Base-by-base conservation (phyloP, 345 rosid species). In the Eucalyptus brandiana region DNA sequence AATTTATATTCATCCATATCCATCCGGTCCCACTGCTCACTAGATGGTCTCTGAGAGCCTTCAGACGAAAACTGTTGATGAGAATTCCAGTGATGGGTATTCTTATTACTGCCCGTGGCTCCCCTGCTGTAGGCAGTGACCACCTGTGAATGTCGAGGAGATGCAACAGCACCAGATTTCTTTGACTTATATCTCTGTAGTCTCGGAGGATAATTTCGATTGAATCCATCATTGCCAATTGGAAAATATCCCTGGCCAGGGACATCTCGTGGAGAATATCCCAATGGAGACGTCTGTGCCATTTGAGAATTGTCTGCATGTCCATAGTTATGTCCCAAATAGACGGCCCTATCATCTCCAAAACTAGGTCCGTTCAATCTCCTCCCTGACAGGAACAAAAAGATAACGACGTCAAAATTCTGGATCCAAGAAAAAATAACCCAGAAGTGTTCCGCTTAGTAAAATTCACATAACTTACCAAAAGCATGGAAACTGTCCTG, bases 1-100 rank as follows among this genome's bases (percentile, higher is more conserved):
- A 94, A 24, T 93, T 89, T 93, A 90, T 90, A 93, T 91, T 96
- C 99, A 56, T 96, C 99, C 76, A 92, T 88, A 90, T 95, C 96
- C 80, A 94, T 76, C 91, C 91, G 90, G 89, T 95, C 94, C 88
- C 93, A 54, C 53, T 91, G 93, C 87, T 93, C 96, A 80, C 48
- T 88, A 80, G 90, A 91, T 83, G 90, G 95, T 81, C 91, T 92
- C 86, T 76, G 91, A 30, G 92, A 92, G 72, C 92, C 92, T 88
- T 93, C 94, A 4, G 89, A 87, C 72, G 44, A 87, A 87, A 34
- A 37, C 24, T 37, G 58, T 19, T 28, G 67, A 87, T 89, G 88
- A 86, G 87, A 89, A 49, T 89, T 89, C 81, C 91, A 93, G 69
- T 89, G 89, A 85, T 87, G 90, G 87, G 87, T 91, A 80, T 92